Evolutionary conservation across 2,329 filamentous ascomycete species (phyloP).

Genomic region (Drechslera avenae): DNA sequence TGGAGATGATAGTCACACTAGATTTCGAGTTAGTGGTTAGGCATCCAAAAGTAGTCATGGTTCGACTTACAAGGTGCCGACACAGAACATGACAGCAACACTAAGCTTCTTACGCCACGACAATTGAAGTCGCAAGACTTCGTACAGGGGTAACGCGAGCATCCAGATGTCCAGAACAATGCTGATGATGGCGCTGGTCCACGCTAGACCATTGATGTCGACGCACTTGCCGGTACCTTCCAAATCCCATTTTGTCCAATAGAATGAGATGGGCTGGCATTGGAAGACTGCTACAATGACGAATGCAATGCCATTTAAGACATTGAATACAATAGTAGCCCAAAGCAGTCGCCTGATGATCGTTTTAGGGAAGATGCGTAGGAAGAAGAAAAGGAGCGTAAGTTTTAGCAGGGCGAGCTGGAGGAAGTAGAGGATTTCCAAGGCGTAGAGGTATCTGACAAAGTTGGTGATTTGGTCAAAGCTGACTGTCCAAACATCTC

Average conservation of each 20-base stretch:
- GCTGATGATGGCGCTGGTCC: conserved; percentile 42
- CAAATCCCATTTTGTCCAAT: conserved; percentile 41
- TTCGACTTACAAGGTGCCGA: conserved; percentile 40
- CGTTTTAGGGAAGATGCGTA: conserved; percentile 38
- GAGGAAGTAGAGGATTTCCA: conserved; percentile 44
- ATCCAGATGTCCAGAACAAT: conserved; percentile 42
- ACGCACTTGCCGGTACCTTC: conserved; percentile 40
- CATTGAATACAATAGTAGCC: conserved; percentile 31
- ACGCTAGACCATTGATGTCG: conserved; percentile 42
- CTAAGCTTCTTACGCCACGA: conserved; percentile 45
- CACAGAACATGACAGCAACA: conserved; percentile 46
- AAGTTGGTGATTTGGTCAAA: conserved; percentile 53
- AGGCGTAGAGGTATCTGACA: conserved; percentile 38
- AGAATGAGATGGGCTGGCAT: conserved; percentile 41
- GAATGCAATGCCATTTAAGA: conserved; percentile 30
- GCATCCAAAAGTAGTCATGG: too few relatives aligned
- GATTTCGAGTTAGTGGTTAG: not conserved
- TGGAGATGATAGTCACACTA: conserved; percentile 51
- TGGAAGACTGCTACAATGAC: conserved; percentile 34
- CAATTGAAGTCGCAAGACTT: conserved; percentile 41
- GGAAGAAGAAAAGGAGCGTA: conserved; percentile 36
- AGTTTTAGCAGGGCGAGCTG: conserved; percentile 36
- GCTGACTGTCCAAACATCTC: conserved; percentile 58
- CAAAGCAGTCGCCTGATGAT: conserved; percentile 19
- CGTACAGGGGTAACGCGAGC: conserved; percentile 42